phyloP scores from a whole-genome alignment of 768 basidiomycete genomes.

The Leccinum subgranulosum region DNA sequence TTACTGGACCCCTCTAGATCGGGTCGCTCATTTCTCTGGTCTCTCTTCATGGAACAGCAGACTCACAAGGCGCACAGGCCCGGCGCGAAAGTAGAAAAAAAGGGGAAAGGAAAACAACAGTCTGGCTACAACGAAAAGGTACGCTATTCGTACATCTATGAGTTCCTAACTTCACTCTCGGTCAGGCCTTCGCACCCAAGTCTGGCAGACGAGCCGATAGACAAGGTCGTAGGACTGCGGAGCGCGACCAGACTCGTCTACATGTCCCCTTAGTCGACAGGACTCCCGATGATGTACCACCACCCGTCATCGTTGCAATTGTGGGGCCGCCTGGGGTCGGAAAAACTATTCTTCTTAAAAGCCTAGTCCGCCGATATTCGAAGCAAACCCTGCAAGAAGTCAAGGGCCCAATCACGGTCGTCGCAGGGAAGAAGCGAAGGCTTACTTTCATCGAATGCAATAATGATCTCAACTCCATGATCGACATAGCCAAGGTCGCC shows the following conservation, averaged over 20 bases:
- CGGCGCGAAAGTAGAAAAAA: conserved; percentile 75
- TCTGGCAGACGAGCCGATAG: conserved; percentile 87
- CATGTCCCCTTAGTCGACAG: conserved; percentile 96
- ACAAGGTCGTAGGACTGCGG: conserved; percentile 87
- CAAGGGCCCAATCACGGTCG: conserved; percentile 92
- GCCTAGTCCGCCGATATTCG: conserved; percentile 86
- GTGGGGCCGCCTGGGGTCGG: conserved; percentile 97
- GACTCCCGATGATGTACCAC: conserved; percentile 87
- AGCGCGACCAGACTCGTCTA: conserved; percentile 89
- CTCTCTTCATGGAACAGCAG: conserved; percentile 58
- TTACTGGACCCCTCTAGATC: conserved; percentile 4
- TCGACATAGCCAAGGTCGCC: conserved; percentile 95
- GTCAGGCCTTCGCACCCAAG: conserved; percentile 83
- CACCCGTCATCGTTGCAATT: conserved; percentile 91
- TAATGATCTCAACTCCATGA: conserved; percentile 97
- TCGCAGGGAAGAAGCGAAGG: conserved; percentile 87
- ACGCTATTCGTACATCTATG: not conserved
- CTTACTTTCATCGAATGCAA: conserved; percentile 98
- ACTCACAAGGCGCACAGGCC: conserved; percentile 83
- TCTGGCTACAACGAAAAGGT: conserved; percentile 92
- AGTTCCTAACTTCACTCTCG: not conserved
- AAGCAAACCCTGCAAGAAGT: conserved; percentile 90
- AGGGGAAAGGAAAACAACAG: conserved; percentile 65
- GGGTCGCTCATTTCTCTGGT: conserved; percentile 17
- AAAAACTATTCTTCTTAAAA: conserved; percentile 91